These are phyloP conservation scores for Hypoxylon lenormandii DNA, from an alignment of 495 filamentous ascomycete species.

Conservation along the genomic window DNA sequence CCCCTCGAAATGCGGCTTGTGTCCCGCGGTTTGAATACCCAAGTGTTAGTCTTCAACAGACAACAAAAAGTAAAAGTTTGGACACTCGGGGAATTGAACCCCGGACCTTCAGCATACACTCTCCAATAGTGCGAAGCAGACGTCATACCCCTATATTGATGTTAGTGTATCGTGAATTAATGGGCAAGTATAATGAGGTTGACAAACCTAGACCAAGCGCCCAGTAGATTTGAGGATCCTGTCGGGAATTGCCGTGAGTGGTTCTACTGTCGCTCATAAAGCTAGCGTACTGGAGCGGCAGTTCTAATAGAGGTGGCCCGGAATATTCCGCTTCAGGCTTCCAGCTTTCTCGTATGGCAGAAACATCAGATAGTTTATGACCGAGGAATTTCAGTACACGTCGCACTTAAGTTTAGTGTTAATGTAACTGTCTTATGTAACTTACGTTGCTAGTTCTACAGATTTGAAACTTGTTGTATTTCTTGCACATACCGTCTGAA, in stretches of 20 bases:
- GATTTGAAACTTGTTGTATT: not conserved
- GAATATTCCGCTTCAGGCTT: too few relatives aligned
- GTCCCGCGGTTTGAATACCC: too few relatives aligned
- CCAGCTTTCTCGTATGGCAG: too few relatives aligned
- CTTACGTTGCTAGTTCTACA: not conserved
- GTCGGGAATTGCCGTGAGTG: not conserved
- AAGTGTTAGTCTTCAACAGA: too few relatives aligned
- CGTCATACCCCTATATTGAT: slow-evolving; percentile 32
- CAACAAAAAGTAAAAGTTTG: slow-evolving; percentile 18
- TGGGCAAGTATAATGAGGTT: too few relatives aligned
- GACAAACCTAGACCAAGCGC: slow-evolving; percentile 3
- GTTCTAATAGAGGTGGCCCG: too few relatives aligned
- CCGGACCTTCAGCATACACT: slow-evolving; percentile 41
- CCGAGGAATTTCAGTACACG: not conserved
- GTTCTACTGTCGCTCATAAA: not conserved
- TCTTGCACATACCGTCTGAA: not conserved
- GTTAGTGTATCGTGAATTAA: too few relatives aligned
- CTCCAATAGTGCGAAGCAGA: slow-evolving; percentile 34
- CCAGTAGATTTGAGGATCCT: not conserved
- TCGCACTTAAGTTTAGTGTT: not conserved
- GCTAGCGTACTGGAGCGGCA: not conserved
- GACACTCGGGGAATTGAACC: slow-evolving; percentile 43
- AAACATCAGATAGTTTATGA: too few relatives aligned
- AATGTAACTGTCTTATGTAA: not conserved
- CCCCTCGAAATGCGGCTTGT: too few relatives aligned